phyloP scores from a whole-genome alignment of 140 eudicot genomes.

The Cichorium intybus region DNA sequence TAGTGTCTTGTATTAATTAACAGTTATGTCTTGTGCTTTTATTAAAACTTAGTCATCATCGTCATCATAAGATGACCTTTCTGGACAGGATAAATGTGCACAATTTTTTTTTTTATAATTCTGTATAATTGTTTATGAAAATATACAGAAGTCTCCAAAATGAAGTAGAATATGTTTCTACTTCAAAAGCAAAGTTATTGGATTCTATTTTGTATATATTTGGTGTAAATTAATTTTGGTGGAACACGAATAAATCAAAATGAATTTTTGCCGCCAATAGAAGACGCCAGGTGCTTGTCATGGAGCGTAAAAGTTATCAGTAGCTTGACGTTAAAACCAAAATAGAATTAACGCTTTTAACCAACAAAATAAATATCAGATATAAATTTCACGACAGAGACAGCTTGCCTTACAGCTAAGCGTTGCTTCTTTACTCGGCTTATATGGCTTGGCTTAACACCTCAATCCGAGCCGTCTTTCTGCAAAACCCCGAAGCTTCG shows the following conservation, averaged over 20 bases:
- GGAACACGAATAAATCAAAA: background rate
- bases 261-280: conserved; percentile 23
- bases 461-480: conserved; percentile 4
- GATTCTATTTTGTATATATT: too few species aligned
- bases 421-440: conserved; percentile 13
- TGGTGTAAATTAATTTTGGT: too few species aligned
- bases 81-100: too few species aligned
- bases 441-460: conserved; percentile 25
- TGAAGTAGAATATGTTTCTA: too few species aligned
- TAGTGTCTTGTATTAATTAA: too few species aligned
- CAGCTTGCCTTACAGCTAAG: conserved; percentile 41
- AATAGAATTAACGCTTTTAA: conserved; percentile 7
- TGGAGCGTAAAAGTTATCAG: background rate
- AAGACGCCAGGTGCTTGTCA: conserved; percentile 5
- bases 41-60: too few species aligned
- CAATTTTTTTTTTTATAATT: too few species aligned
- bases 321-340: conserved; percentile 31
- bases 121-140: too few species aligned
- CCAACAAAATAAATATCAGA: background rate
- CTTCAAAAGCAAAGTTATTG: too few species aligned
- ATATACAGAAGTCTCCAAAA: too few species aligned
- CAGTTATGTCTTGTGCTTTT: too few species aligned
- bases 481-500: conserved; percentile 16
- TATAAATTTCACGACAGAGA: conserved; percentile 28
- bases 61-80: too few species aligned